Evolutionary conservation across 2,329 filamentous ascomycete species (phyloP).

Genomic region (Scytalidium lignicola): DNA sequence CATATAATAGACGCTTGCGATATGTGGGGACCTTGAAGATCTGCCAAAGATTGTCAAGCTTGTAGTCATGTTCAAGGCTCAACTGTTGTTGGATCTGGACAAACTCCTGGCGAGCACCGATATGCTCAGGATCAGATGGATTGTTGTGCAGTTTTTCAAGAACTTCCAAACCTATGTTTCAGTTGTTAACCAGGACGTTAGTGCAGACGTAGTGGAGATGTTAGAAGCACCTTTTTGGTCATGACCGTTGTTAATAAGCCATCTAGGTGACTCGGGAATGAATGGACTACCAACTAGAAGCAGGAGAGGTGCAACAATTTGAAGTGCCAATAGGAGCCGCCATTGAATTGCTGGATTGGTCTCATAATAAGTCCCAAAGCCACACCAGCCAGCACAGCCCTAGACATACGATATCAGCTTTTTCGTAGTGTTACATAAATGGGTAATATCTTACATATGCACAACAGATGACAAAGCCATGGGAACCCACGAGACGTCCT

Average conservation of each 20-base stretch:
- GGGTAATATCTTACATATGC: too few relatives aligned
- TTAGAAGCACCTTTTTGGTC: background rate
- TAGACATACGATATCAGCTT: too few relatives aligned
- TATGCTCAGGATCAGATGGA: background rate
- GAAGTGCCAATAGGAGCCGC: constrained; percentile 71
- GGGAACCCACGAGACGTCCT: constrained; percentile 55
- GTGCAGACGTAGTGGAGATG: background rate
- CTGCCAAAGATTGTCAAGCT: background rate
- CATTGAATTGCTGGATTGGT: background rate
- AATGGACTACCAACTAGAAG: constrained; percentile 64
- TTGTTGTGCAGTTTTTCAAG: background rate
- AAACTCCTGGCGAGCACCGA: background rate
- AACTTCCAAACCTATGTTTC: background rate
- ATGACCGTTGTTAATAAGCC: constrained; percentile 42
- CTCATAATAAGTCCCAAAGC: background rate
- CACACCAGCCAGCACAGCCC: too few relatives aligned
- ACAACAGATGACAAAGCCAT: background rate
- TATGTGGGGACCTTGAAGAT: background rate
- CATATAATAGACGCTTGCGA: background rate
- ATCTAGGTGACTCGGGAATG: constrained; percentile 78
- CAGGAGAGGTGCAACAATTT: constrained; percentile 73
- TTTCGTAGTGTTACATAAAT: too few relatives aligned
- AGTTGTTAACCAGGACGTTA: background rate
- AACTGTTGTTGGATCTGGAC: background rate
- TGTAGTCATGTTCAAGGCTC: background rate